phyloP scores from a whole-genome alignment of 352 stramenopile genomes.

The Phytophthora colocasiae region DNA sequence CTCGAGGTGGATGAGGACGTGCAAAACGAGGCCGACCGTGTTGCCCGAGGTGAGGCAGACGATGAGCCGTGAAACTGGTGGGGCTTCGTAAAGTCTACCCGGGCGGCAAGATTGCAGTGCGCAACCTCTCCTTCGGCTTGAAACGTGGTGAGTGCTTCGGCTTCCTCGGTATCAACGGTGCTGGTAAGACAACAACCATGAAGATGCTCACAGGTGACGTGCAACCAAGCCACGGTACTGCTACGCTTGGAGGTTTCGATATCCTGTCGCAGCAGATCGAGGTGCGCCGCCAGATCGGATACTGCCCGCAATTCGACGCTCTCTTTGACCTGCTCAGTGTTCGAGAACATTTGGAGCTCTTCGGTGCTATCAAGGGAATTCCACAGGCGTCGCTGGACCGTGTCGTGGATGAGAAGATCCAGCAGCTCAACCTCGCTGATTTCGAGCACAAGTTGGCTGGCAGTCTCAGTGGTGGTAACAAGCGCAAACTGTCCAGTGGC shows the following conservation, averaged over 20 bases:
- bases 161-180: slow-evolving; percentile 95
- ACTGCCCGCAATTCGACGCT: slow-evolving; percentile 92
- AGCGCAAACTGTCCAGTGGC: slow-evolving; percentile 94
- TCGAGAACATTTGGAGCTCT: slow-evolving; percentile 90
- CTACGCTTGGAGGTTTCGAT: slow-evolving; percentile 41
- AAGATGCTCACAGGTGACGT: slow-evolving; percentile 93
- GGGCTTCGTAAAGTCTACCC: slow-evolving; percentile 55
- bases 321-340: slow-evolving; percentile 89
- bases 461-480: slow-evolving; percentile 92
- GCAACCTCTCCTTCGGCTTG: slow-evolving; percentile 83
- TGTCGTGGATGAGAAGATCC: slow-evolving; percentile 77
- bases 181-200: slow-evolving; percentile 95
- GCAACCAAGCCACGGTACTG: slow-evolving; percentile 47
- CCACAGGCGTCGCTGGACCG: slow-evolving; percentile 71
- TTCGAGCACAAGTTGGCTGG: slow-evolving; percentile 83
- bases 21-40: slow-evolving; percentile 41
- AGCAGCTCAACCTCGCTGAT: slow-evolving; percentile 78
- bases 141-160: slow-evolving; percentile 93
- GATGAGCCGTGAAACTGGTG: slow-evolving; percentile 43
- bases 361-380: slow-evolving; percentile 91
- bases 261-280: slow-evolving; percentile 62
- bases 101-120: slow-evolving; percentile 77
- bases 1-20: slow-evolving; percentile 53
- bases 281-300: slow-evolving; percentile 80
- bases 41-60: slow-evolving; percentile 39